These are phyloP conservation scores for Coniferiporia sulphurascens DNA, from an alignment of 1,284 basidiomycete genomes.

Conservation along the genomic window DNA sequence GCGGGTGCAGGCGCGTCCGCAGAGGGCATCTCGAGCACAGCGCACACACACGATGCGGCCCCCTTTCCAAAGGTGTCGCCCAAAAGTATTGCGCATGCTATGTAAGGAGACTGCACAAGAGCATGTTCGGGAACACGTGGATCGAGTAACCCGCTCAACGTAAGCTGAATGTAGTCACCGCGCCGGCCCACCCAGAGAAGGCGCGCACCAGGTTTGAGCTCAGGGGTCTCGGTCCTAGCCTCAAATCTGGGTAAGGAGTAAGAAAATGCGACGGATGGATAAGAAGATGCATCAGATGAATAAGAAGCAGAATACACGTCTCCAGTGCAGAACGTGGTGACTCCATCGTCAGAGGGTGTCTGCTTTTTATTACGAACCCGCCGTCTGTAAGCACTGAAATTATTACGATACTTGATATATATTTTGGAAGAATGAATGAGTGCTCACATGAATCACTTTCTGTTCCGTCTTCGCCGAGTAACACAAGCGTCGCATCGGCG, in stretches of 20 bases:
- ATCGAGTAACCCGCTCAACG: constrained; percentile 29
- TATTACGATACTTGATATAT: constrained; percentile 17
- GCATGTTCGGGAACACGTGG: constrained; percentile 30
- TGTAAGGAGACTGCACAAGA: constrained; percentile 23
- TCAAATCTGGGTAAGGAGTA: background rate
- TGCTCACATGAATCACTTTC: constrained; percentile 9
- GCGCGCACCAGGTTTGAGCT: constrained; percentile 13
- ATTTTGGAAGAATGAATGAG: background rate
- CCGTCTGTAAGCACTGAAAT: constrained; percentile 28
- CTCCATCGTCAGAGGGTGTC: constrained; percentile 22
- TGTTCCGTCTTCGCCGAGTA: constrained; percentile 4
- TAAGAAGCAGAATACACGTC: constrained; percentile 27
- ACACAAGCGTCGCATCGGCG: background rate
- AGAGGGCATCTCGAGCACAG: constrained; percentile 27
- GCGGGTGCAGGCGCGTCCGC: constrained; percentile 1
- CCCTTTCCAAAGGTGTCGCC: constrained; percentile 32
- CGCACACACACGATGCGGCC: constrained; percentile 29
- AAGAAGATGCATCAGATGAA: background rate
- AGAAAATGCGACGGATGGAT: no score
- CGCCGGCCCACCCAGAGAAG: constrained; percentile 32
- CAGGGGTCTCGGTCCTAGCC: background rate
- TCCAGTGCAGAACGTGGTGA: constrained; percentile 30
- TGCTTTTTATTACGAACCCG: constrained; percentile 31
- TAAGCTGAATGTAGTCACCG: constrained; percentile 33
- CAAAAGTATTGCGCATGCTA: constrained; percentile 28